phyloP scores from a whole-genome alignment of 257 asterid species.

The Solanum commersonii region DNA sequence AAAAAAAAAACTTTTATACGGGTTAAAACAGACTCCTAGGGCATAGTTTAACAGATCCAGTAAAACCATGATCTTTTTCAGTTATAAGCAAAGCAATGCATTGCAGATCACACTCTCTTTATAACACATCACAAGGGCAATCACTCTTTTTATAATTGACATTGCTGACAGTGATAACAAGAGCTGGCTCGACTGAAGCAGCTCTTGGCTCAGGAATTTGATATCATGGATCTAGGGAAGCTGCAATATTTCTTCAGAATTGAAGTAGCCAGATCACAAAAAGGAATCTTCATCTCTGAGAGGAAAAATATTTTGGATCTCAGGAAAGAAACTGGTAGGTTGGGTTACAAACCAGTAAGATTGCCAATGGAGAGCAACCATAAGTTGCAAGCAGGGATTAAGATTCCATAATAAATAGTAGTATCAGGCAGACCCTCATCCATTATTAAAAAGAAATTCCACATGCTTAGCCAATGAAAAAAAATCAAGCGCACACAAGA shows the following conservation, averaged over 20 bases:
- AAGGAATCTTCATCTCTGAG: not conserved
- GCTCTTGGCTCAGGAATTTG: not conserved
- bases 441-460: not conserved
- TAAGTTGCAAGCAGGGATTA: not conserved
- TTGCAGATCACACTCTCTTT: not conserved
- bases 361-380: not conserved
- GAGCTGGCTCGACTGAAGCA: not conserved
- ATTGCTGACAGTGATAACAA: not conserved
- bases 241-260: not conserved
- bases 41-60: not conserved
- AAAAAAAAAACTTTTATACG: not conserved
- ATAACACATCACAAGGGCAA: not conserved
- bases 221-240: not conserved
- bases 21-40: not conserved
- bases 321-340: not conserved
- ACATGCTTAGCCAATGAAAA: not conserved
- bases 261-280: not conserved
- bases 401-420: not conserved
- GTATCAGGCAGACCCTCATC: not conserved
- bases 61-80: not conserved
- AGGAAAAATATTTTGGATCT: not conserved
- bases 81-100: not conserved
- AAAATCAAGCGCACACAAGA: not conserved
- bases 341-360: not conserved
- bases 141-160: not conserved